Base-by-base conservation (phyloP, 768 basidiomycete species). In the Suillus bovinus region DNA sequence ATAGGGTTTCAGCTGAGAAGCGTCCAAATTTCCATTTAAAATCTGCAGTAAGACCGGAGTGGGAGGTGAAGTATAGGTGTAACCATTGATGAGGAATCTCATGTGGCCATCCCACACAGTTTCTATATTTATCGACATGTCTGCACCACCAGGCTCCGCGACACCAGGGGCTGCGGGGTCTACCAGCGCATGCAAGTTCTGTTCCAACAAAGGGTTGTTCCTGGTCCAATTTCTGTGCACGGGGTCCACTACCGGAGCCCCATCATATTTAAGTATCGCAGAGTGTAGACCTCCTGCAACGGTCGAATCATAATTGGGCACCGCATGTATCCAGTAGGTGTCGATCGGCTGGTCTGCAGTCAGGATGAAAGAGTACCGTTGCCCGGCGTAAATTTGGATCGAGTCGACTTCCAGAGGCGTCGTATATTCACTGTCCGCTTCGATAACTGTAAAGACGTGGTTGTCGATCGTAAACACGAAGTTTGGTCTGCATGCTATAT, bases 341-440 rank as follows among this genome's bases (percentile, higher is more conserved):
- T 53, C 67, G 33, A 77, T 56, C 2, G 68, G 66, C 47, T 78
- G 72, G 63, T 78, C 73, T 7, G 82, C 75, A 70, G 73, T 68
- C 10, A 81, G 65, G 22, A 82, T 68, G 63, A 83, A 75, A 2
- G 79, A 82, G 57, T 81, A 81, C n/a, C 81, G 77, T 64, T 82
- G 82, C 10, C 78, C 80, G 13, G 70, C 66, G 9, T 70, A 73
- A 22, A 77, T 70, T 27, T 72, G 70, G 46, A 79, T 64, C 7
- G 67, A 70, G 58, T 80, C 76, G 2, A 79, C 81, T 1, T 67
- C 66, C 16, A 78, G 66, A 14, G 79, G 79, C 33, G 74, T 63
- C 9, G 76, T 74, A 52, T 74, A 76, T 17, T 77, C 64, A 6
- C 77, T 76, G 47, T 83, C 82, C 14, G 74, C 79, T 63, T 78